phyloP scores from a whole-genome alignment of 805 yeast genomes.

The Saccharomycopsis fermentans region DNA sequence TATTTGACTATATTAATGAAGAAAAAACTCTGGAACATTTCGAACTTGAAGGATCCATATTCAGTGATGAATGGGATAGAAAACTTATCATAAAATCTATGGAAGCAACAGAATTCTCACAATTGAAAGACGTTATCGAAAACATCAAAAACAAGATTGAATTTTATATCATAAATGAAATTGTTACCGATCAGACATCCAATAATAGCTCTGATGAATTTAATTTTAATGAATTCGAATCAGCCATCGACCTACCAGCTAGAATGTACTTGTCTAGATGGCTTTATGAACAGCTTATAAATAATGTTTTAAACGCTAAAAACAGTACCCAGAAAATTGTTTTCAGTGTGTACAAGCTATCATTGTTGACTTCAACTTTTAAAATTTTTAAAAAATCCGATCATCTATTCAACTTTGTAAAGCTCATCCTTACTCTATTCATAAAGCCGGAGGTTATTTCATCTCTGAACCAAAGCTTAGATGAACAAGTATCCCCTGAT shows the following conservation, averaged over 20 bases:
- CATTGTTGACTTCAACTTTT: constrained; percentile 2
- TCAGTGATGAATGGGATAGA: neutral
- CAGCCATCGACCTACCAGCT: neutral
- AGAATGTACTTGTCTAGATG: constrained; percentile 5
- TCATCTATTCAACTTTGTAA: constrained; percentile 10
- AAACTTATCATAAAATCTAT: neutral
- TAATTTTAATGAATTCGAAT: neutral
- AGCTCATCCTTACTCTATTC: constrained; percentile 1
- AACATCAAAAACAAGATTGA: neutral
- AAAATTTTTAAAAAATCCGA: constrained; percentile 7
- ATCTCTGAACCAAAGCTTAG: neutral
- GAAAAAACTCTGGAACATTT: neutral
- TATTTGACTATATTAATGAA: neutral
- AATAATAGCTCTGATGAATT: neutral
- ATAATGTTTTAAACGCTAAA: neutral
- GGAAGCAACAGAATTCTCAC: neutral
- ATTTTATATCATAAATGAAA: neutral
- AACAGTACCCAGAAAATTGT: neutral
- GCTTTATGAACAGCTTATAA: constrained; percentile 3
- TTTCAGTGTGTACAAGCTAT: constrained; percentile 1
- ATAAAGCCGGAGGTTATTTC: constrained; percentile 3
- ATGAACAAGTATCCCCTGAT: neutral
- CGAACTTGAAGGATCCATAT: neutral
- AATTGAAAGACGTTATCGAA: neutral
- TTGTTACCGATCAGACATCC: neutral